Percentiles rank a stretch among this genome's conserved stretches.
phyloP scores from a whole-genome alignment of 768 basidiomycete genomes.

The Tremella mesenterica region DNA sequence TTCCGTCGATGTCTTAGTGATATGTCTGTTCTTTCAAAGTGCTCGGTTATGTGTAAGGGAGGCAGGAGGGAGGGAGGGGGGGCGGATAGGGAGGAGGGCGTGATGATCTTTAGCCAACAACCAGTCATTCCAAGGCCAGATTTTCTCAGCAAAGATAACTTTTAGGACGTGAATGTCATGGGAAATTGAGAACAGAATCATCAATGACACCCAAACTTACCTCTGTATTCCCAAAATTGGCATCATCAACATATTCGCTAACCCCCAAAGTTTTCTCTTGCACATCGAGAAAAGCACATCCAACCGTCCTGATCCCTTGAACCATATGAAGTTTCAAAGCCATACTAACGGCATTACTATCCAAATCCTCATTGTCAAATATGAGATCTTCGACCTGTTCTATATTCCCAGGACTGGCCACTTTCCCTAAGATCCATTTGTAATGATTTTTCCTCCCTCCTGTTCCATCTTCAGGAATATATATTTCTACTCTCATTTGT shows the following conservation, averaged over 20 bases:
- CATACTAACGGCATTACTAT: slow-evolving; percentile 78
- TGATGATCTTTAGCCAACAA: too few species aligned
- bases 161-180: too few species aligned
- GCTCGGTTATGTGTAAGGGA: too few species aligned
- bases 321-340: slow-evolving; percentile 66
- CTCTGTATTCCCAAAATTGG: slow-evolving; percentile 90
- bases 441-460: slow-evolving; percentile 53
- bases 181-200: too few species aligned
- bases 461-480: slow-evolving; percentile 62
- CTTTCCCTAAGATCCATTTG: slow-evolving; percentile 69
- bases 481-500: slow-evolving; percentile 89
- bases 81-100: too few species aligned
- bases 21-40: too few species aligned
- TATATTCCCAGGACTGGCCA: slow-evolving; percentile 67
- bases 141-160: too few species aligned
- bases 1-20: neutral
- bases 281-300: slow-evolving; percentile 86
- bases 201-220: slow-evolving; percentile 46
- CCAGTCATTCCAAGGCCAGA: too few species aligned
- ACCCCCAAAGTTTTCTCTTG: slow-evolving; percentile 76
- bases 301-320: slow-evolving; percentile 60
- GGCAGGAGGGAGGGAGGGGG: too few species aligned
- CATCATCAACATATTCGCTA: slow-evolving; percentile 86
- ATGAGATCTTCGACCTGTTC: slow-evolving; percentile 68
- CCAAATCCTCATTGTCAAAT: slow-evolving; percentile 68